Base-by-base conservation (phyloP, 768 basidiomycete species). In the Candolleomyces aberdarensis region DNA sequence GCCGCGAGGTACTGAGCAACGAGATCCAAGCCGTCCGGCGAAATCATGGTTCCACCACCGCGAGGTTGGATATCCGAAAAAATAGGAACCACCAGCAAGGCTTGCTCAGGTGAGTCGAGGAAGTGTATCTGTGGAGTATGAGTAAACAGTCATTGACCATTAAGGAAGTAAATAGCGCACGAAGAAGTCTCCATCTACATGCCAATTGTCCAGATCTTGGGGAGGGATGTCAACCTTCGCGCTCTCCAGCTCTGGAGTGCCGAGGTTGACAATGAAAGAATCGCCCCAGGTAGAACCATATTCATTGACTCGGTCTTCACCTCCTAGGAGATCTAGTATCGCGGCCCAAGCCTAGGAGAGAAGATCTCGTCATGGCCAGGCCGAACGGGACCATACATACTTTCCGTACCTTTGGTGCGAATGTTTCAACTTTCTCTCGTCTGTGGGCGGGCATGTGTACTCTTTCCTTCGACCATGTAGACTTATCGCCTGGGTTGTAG, bases 41-140 rank as follows among this genome's bases (percentile, higher is more conserved):
- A 80, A 63, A 87, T 85, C 74, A 80, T 81, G 1, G 86, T 87
- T 1, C 79, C 85, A 31, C 86, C 87, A 13, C 83, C 85, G 19
- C 75, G 68, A 7, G 79, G 78, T 47, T 70, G 64, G 69, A 88
- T 85, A 56, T 85, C 79, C 31, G 83, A 80, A 69, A 80, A 87
- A 52, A 87, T 75, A 2, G 85, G 85, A 58, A 86, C 85, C 20
- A 85, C 84, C 57, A 86, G 77, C 32, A 87, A 73, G 5, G 79
- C 86, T 71, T 87, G 86, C 68, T 87, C 85, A 3, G 83, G 84
- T 20, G 85, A 87, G 67, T 87, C 86, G 56, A 88, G 79, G 67
- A 79, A 88, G 69, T 85, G 84, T 29, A 83, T 75, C 80, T 81
- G 48, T 9, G 17, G 39, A 31, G 36, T 20, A 39, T 59, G 40